Conservation (phyloP, 1,139 yeast genomes). For the Zygoascus sp. region DNA sequence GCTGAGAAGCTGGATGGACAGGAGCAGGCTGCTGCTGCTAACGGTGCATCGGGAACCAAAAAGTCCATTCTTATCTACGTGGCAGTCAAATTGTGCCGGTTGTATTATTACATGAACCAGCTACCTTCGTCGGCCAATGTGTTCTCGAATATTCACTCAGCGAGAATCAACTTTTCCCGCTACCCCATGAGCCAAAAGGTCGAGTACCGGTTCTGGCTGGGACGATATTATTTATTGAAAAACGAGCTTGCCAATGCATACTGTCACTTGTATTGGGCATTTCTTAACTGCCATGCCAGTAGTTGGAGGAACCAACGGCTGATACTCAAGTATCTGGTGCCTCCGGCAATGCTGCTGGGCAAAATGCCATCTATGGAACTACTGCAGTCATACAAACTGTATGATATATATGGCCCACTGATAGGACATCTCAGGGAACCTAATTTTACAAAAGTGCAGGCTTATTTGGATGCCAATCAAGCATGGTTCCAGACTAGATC, state of each 20-base stretch:
- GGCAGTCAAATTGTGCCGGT: conserved; percentile 55
- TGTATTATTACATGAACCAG: conserved; percentile 58
- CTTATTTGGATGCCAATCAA: conserved; percentile 23
- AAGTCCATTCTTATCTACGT: conserved; percentile 48
- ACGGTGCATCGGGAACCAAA: conserved; percentile 3
- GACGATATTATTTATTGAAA: conserved; percentile 59
- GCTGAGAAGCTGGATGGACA: conserved; percentile 35
- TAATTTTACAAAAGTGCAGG: conserved; percentile 26
- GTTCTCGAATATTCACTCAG: conserved; percentile 66
- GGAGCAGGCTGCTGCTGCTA: conserved; percentile 16
- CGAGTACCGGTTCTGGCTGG: conserved; percentile 64
- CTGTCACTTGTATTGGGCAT: conserved; percentile 61
- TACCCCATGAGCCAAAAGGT: conserved; percentile 53
- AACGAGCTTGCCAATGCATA: conserved; percentile 54
- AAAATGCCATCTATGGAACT: conserved; percentile 30
- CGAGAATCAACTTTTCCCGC: conserved; percentile 44
- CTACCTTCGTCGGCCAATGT: conserved; percentile 72
- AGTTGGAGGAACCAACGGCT: conserved; percentile 36
- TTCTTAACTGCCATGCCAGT: conserved; percentile 40
- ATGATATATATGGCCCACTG: conserved; percentile 30
- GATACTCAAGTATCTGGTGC: conserved; percentile 51
- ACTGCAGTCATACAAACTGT: conserved; percentile 25
- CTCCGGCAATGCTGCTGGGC: conserved; percentile 42
- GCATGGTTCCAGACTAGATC: conserved; percentile 10
- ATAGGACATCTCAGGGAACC: conserved; percentile 28